phyloP scores from a whole-genome alignment of 306 rosid species.

The Quercus robur region DNA sequence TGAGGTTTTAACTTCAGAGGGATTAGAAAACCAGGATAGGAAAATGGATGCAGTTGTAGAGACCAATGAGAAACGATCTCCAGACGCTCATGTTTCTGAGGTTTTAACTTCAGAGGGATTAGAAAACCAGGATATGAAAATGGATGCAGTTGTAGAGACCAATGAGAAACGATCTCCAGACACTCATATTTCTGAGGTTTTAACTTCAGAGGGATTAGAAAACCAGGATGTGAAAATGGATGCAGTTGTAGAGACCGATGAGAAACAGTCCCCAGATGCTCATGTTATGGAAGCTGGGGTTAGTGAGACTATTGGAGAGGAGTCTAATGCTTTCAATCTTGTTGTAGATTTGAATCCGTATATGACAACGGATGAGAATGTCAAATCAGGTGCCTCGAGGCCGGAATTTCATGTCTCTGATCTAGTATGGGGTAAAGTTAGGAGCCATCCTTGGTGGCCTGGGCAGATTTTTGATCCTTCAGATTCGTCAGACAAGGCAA shows the following conservation, averaged over 20 bases:
- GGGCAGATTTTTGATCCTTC: conserved; percentile 84
- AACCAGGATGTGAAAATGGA: conserved; percentile 15
- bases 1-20: conserved; percentile 8
- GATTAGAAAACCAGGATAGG: conserved; percentile 18
- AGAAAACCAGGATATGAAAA: conserved; percentile 19
- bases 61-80: conserved; percentile 19
- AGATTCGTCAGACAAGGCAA: conserved; percentile 59
- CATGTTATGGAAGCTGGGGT: conserved; percentile 7
- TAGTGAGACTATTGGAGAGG: conserved; percentile 7
- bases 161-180: conserved; percentile 16
- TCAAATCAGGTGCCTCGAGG: conserved; percentile 23
- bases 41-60: conserved; percentile 23
- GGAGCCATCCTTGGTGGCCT: conserved; percentile 99
- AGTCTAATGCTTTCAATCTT: conserved; percentile 31
- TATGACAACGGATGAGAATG: conserved; percentile 19
- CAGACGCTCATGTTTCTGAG: background rate
- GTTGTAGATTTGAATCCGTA: conserved; percentile 48
- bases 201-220: conserved; percentile 15
- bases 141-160: conserved; percentile 23
- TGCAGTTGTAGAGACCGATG: conserved; percentile 24
- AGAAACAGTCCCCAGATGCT: conserved; percentile 13
- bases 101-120: conserved; percentile 6
- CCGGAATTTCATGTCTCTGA: conserved; percentile 43
- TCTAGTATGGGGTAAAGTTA: conserved; percentile 87
- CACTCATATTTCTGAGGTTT: conserved; percentile 8